Conservation (phyloP, 2,329 filamentous ascomycete species). For the Fusarium sp. region DNA sequence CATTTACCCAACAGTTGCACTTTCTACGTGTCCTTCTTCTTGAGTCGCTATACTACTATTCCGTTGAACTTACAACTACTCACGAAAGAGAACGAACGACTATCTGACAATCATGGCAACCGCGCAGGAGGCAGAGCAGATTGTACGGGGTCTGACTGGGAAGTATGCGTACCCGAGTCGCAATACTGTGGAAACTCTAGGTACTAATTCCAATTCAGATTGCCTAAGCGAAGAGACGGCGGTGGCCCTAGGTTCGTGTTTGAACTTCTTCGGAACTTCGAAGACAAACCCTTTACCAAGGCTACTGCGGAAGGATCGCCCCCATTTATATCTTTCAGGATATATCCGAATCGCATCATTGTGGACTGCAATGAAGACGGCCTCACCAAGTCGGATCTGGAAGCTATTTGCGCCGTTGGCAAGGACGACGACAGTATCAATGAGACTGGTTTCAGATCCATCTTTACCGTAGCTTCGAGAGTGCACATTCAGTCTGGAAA, state of each 20-base stretch:
- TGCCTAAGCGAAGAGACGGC: slow-evolving; percentile 39
- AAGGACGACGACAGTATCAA: slow-evolving; percentile 40
- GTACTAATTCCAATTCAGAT: not conserved
- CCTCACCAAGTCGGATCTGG: slow-evolving; percentile 13
- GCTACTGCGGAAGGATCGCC: accelerated
- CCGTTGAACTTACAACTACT: no score
- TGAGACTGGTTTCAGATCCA: slow-evolving; percentile 39
- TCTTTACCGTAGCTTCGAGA: slow-evolving; percentile 29
- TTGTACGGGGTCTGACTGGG: not conserved
- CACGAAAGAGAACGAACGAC: no score
- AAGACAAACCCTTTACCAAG: slow-evolving; percentile 30
- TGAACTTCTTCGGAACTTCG: slow-evolving; percentile 43
- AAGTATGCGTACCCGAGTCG: not conserved
- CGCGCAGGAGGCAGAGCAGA: not conserved
- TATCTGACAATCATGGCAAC: not conserved
- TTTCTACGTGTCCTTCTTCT: no score
- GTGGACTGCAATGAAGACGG: slow-evolving; percentile 44
- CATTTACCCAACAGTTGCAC: no score
- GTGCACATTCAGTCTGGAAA: slow-evolving; percentile 38
- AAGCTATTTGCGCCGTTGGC: slow-evolving; percentile 37
- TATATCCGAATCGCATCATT: slow-evolving; percentile 26
- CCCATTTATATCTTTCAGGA: slow-evolving; percentile 33
- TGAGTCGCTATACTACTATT: no score
- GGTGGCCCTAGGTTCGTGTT: slow-evolving; percentile 40
- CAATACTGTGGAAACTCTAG: not conserved